phyloP scores from a whole-genome alignment of 352 stramenopile genomes.

The Phytophthora tubulina region DNA sequence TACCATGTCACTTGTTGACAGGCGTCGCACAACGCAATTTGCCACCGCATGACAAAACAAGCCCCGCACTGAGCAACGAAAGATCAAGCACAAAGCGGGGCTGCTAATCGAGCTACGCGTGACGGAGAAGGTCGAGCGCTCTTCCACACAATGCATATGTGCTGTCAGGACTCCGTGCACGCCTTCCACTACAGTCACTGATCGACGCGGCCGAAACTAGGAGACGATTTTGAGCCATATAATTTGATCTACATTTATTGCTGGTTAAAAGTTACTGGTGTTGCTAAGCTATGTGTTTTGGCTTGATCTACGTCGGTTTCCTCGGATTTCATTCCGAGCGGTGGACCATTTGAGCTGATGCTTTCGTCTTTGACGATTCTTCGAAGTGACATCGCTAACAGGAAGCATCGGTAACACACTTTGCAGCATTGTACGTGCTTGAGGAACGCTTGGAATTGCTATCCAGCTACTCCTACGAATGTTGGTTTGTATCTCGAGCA shows the following conservation, averaged over 20 bases:
- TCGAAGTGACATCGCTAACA: background rate
- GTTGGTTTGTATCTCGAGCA: constrained; percentile 8
- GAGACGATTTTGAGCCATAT: no score
- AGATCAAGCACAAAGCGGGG: no score
- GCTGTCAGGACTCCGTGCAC: no score
- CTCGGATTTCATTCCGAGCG: background rate
- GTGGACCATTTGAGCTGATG: constrained; percentile 15
- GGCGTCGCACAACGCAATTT: no score
- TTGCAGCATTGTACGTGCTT: constrained; percentile 3
- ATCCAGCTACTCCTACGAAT: background rate
- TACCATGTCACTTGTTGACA: no score
- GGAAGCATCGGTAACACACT: background rate
- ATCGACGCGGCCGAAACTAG: no score
- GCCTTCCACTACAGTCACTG: no score
- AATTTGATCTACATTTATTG: background rate
- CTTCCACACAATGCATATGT: no score
- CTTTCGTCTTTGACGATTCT: constrained; percentile 1
- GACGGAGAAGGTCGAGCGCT: no score
- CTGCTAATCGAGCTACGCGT: no score
- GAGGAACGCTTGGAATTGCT: background rate
- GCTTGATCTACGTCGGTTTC: background rate
- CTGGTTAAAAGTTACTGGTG: background rate
- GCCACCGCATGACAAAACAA: no score
- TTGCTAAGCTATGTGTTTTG: background rate
- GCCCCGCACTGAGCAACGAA: no score